These are phyloP conservation scores for Pleodorina starrii DNA, from an alignment of 139 green algal species.

Conservation along the genomic window DNA sequence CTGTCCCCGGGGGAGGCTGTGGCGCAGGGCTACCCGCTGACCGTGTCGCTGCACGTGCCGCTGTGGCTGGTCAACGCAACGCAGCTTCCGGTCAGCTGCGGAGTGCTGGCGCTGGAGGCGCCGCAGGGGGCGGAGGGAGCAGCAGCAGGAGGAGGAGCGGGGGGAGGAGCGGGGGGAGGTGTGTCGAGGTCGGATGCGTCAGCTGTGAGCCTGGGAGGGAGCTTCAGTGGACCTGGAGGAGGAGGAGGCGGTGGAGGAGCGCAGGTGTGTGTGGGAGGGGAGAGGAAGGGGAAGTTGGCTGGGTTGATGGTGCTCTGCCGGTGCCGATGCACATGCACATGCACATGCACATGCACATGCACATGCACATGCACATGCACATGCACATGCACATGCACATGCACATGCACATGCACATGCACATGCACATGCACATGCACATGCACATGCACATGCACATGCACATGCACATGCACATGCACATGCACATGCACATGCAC, in stretches of 20 bases:
- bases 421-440: no score
- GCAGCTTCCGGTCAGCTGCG: conserved; percentile 71
- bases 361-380: no score
- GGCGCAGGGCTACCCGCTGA: conserved; percentile 71
- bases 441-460: no score
- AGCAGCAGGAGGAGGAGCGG: background rate
- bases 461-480: no score
- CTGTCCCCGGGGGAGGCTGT: conserved; percentile 51
- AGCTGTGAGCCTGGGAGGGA: background rate
- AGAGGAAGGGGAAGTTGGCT: background rate
- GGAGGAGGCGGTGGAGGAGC: background rate
- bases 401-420: no score
- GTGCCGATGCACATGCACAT: no score
- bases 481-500: no score
- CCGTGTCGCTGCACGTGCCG: conserved; percentile 75
- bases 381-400: no score
- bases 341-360: no score
- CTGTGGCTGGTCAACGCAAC: conserved; percentile 87
- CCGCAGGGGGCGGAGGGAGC: background rate
- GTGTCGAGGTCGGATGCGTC: background rate
- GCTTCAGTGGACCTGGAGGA: background rate
- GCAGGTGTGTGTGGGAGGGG: background rate
- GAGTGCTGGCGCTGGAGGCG: conserved; percentile 60
- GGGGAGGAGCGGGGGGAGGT: background rate
- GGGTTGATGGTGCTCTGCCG: no score